phyloP scores from a whole-genome alignment of 2,329 filamentous ascomycete genomes.

The Raffaelea albimanens region DNA sequence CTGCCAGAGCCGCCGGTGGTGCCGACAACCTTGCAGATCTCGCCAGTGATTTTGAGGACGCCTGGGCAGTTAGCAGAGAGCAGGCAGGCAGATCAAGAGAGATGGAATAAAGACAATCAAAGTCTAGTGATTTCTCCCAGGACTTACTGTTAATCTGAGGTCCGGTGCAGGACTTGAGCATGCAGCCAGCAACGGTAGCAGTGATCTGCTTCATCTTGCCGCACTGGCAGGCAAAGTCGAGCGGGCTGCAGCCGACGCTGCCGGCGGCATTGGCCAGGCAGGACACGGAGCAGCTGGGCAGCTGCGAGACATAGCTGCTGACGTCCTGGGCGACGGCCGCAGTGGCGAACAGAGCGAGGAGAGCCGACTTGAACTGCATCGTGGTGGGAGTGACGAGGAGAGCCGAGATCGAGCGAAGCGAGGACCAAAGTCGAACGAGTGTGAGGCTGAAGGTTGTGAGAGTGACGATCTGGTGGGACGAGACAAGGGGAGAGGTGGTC shows the following conservation, averaged over 20 bases:
- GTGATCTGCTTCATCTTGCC: conserved; percentile 7
- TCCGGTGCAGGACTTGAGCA: conserved; percentile 9
- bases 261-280: conserved; percentile 11
- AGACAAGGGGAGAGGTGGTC: too few relatives aligned
- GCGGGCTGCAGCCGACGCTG: conserved; percentile 9
- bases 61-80: neutral
- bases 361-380: conserved; percentile 5
- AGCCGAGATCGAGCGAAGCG: too few relatives aligned
- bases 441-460: too few relatives aligned
- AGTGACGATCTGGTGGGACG: too few relatives aligned
- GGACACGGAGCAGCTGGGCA: conserved; percentile 12
- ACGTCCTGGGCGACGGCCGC: neutral
- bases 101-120: neutral
- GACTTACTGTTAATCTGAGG: neutral
- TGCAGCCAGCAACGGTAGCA: conserved; percentile 8
- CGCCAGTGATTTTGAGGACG: neutral
- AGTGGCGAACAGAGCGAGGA: conserved; percentile 3
- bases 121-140: too few relatives aligned
- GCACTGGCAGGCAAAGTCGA: conserved; percentile 13
- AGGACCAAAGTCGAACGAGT: too few relatives aligned
- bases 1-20: neutral
- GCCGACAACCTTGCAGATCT: neutral
- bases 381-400: neutral
- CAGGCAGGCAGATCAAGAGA: neutral
- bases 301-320: neutral